Conservation (phyloP, 2,329 filamentous ascomycete genomes). For the Bipolaris bicolor region DNA sequence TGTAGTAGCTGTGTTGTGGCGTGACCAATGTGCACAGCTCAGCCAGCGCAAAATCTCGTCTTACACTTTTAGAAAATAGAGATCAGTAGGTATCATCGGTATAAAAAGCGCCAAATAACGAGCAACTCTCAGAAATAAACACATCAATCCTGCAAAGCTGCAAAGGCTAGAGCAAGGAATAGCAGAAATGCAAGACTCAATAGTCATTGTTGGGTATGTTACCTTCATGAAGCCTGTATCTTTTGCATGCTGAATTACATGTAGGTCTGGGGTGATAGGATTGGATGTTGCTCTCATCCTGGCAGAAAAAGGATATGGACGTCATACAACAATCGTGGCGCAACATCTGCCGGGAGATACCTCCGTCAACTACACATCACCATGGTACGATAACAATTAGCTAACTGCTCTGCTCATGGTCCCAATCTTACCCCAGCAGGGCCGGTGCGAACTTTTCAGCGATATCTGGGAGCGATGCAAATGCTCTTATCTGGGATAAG, state of each 20-base stretch:
- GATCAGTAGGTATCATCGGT: neutral
- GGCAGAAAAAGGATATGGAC: constrained; percentile 22
- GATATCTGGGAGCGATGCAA: constrained; percentile 25
- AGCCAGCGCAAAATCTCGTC: neutral
- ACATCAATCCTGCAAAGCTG: neutral
- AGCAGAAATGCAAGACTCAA: constrained; percentile 17
- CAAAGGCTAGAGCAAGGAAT: neutral
- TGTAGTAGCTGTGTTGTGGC: neutral
- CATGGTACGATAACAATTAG: constrained; percentile 14
- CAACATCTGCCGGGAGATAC: constrained; percentile 29
- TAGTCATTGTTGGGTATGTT: constrained; percentile 22
- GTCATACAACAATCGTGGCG: constrained; percentile 20
- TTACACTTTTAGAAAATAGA: neutral
- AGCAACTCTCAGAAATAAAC: neutral
- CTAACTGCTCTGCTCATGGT: no score
- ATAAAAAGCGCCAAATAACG: neutral
- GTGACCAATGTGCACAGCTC: neutral
- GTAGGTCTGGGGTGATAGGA: constrained; percentile 25
- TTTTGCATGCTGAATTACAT: neutral
- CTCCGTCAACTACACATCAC: constrained; percentile 28
- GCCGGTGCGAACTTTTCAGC: constrained; percentile 28
- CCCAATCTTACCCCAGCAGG: constrained; percentile 5
- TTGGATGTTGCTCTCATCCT: constrained; percentile 25
- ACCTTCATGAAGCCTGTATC: neutral
- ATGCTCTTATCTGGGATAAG: constrained; percentile 27